Evolutionary conservation across 768 basidiomycete species (phyloP), one percentile per base, ranked within the genome.

Genomic region (Goffeauzyma gilvescens): DNA sequence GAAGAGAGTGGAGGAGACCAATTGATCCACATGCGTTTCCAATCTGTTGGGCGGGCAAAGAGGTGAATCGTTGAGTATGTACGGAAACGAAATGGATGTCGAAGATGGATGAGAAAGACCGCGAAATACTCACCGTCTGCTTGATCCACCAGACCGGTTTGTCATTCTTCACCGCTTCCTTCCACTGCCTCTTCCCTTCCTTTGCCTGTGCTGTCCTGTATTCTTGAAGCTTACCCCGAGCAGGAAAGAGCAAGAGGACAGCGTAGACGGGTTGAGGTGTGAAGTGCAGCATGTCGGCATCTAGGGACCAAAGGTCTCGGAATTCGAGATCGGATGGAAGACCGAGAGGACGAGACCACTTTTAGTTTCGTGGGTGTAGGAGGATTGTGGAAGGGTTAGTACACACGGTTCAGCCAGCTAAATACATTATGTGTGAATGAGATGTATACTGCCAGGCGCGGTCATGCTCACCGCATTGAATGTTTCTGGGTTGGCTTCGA

Each of bases 11-110:
- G 5, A 87, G 69, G 14, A 87, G 68, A 0, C 77, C 84, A 59
- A 89, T 86, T 0, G 84, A 85, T 3, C 85, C 85, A 55, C 84
- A 86, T 0, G 84, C 83, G 53, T 86, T 86, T 4, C 68, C 60
- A 44, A 84, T 84, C 80, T 82, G 44, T 24, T n/a, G 14, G 22
- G 4, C 13, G 5, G 10, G n/a, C 22, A 32, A 25, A 8, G 6
- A 38, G 15, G 4, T 23, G n/a, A 17, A 23, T 20, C 30, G 17
- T 20, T 32, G 14, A 13, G 5, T 17, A 35, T 6, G 31, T n/a
- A n/a, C n/a, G n/a, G n/a, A n/a, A n/a, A n/a, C n/a, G n/a, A n/a
- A 35, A 31, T 35, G 12, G 15, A 24, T 7, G 8, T 42, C 15
- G 38, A 32, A 21, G 23, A 41, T 32, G 15, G 34, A 6, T 6